Evolutionary conservation across 768 basidiomycete genomes (phyloP).

Genomic region (Thelephora aurantiotincta): DNA sequence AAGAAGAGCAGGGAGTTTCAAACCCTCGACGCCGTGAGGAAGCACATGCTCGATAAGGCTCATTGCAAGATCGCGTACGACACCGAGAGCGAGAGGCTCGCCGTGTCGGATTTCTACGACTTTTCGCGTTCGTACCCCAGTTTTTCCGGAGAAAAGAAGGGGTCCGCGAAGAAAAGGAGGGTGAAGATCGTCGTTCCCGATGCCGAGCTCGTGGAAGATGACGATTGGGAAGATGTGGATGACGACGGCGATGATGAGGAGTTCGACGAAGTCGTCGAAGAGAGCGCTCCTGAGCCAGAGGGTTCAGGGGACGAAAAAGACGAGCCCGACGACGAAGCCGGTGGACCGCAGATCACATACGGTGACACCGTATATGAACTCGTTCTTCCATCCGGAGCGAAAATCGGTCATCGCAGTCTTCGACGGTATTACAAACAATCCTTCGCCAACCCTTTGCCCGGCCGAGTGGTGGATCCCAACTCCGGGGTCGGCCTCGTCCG

Average conservation of each 20-base stretch:
- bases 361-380: conserved; percentile 80
- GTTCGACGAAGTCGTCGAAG: conserved; percentile 20
- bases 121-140: conserved; percentile 69
- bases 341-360: conserved; percentile 47
- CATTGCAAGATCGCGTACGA: conserved; percentile 97
- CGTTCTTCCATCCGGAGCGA: conserved; percentile 82
- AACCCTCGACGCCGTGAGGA: conserved; percentile 75
- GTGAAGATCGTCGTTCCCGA: conserved; percentile 1
- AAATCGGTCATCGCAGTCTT: conserved; percentile 86
- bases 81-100: conserved; percentile 62
- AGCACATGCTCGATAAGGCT: conserved; percentile 92
- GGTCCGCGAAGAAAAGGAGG: conserved; percentile 4
- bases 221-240: conserved; percentile 23
- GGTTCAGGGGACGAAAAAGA: conserved; percentile 26
- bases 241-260: conserved; percentile 15
- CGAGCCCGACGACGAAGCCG: conserved; percentile 26
- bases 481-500: conserved; percentile 70
- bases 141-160: conserved; percentile 17
- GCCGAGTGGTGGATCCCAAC: conserved; percentile 44
- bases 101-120: conserved; percentile 89
- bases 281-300: conserved; percentile 17
- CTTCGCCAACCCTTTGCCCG: conserved; percentile 32
- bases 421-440: conserved; percentile 78
- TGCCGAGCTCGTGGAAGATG: conserved; percentile 16
- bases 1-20: conserved; percentile 71